Evolutionary conservation across 495 filamentous ascomycete genomes (phyloP).

Genomic region (Cercophora sp.): DNA sequence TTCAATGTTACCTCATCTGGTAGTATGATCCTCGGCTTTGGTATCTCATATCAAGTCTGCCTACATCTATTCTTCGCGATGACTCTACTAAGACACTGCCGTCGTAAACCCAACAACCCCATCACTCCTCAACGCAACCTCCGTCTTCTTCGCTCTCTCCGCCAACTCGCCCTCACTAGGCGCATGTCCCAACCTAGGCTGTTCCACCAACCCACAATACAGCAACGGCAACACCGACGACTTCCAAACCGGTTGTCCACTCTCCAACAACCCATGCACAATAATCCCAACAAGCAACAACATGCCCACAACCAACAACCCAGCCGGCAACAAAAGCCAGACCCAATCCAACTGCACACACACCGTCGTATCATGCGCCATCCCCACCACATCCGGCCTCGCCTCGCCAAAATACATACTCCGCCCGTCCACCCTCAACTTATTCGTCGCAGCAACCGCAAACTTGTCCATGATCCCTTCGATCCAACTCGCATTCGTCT

Average conservation of each 20-base stretch:
- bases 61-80: no score
- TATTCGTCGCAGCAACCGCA: background rate
- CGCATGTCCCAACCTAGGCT: background rate
- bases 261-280: background rate
- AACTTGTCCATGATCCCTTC: background rate
- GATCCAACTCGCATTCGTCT: background rate
- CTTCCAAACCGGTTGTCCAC: constrained; percentile 1
- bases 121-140: no score
- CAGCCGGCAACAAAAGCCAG: background rate
- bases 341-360: background rate
- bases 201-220: background rate
- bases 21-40: no score
- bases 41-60: no score
- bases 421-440: background rate
- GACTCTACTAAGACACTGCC: no score
- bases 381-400: background rate
- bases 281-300: background rate
- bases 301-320: background rate
- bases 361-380: background rate
- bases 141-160: background rate
- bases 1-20: no score
- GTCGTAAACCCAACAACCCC: no score
- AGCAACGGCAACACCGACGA: background rate
- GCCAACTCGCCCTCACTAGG: background rate
- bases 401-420: background rate